A percentile compares a stretch with the other conserved stretches of the same genome.
These are phyloP conservation scores for Aspergillus cejpii DNA, from an alignment of 2,329 filamentous ascomycete species.

Conservation along the genomic window DNA sequence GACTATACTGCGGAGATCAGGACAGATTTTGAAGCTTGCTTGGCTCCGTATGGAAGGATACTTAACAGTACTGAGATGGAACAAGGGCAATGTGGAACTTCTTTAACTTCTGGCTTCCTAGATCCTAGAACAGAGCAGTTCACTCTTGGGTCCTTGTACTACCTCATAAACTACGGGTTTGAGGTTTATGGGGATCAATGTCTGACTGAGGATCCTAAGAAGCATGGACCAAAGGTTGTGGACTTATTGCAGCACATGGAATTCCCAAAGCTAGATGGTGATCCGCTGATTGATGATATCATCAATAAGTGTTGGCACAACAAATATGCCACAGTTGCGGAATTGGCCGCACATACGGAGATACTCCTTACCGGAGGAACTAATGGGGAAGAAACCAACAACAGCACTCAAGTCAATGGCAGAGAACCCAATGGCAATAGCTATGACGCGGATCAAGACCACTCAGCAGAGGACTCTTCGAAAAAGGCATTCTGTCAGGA, in stretches of 20 bases:
- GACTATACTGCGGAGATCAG: slow-evolving; percentile 26
- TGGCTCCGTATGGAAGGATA: slow-evolving; percentile 22
- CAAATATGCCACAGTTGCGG: slow-evolving; percentile 14
- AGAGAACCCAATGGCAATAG: slow-evolving; percentile 4
- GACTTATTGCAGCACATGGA: slow-evolving; percentile 21
- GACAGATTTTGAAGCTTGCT: slow-evolving; percentile 20
- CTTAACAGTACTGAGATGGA: slow-evolving; percentile 18
- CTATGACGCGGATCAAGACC: slow-evolving; percentile 6
- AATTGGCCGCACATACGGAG: slow-evolving; percentile 15
- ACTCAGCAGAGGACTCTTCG: slow-evolving; percentile 9
- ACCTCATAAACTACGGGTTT: slow-evolving; percentile 29
- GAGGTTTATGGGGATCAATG: slow-evolving; percentile 25
- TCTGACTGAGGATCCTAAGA: slow-evolving; percentile 20
- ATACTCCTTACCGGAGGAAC: slow-evolving; percentile 4
- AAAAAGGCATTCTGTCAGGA: slow-evolving; percentile 22
- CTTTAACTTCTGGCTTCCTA: slow-evolving; percentile 19
- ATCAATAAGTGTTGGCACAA: slow-evolving; percentile 22
- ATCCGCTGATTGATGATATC: slow-evolving; percentile 23
- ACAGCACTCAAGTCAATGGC: not conserved
- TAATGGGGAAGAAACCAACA: slow-evolving; percentile 11
- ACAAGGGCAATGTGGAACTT: slow-evolving; percentile 15
- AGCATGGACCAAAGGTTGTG: slow-evolving; percentile 18
- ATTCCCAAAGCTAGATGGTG: slow-evolving; percentile 21
- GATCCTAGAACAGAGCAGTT: slow-evolving; percentile 29
- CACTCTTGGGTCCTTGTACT: slow-evolving; percentile 29